These are phyloP conservation scores for Daedaleopsis sinensis DNA, from an alignment of 768 basidiomycete genomes.

Conservation along the genomic window DNA sequence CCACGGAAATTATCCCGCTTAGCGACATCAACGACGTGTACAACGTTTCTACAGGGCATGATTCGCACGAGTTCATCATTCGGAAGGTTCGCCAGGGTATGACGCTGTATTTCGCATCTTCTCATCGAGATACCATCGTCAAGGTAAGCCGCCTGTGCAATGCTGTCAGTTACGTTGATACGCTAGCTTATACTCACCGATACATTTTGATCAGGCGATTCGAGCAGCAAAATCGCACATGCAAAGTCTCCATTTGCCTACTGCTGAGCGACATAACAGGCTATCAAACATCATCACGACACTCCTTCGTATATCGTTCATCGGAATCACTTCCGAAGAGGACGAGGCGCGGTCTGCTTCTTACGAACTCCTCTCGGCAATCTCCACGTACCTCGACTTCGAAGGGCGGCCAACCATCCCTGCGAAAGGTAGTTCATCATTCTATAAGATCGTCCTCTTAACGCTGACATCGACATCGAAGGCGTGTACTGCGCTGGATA, in stretches of 20 bases:
- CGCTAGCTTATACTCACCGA: neutral
- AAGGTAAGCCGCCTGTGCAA: slow-evolving; percentile 64
- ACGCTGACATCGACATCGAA: slow-evolving; percentile 28
- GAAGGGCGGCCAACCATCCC: slow-evolving; percentile 73
- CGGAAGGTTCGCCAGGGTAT: slow-evolving; percentile 70
- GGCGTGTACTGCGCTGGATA: slow-evolving; percentile 75
- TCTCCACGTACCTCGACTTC: slow-evolving; percentile 77
- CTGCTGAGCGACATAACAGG: slow-evolving; percentile 69
- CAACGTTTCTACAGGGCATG: slow-evolving; percentile 76
- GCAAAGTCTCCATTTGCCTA: slow-evolving; percentile 53
- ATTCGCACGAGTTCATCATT: slow-evolving; percentile 81
- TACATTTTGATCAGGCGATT: slow-evolving; percentile 51
- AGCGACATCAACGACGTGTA: slow-evolving; percentile 87
- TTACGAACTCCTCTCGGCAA: slow-evolving; percentile 76
- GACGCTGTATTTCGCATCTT: slow-evolving; percentile 78
- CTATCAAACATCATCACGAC: slow-evolving; percentile 87
- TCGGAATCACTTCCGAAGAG: slow-evolving; percentile 74
- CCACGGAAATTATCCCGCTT: slow-evolving; percentile 80
- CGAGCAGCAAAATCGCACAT: slow-evolving; percentile 75
- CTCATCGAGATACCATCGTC: slow-evolving; percentile 68
- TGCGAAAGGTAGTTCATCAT: slow-evolving; percentile 55
- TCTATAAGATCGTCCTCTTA: neutral
- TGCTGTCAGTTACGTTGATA: too few species aligned
- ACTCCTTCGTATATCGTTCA: slow-evolving; percentile 82
- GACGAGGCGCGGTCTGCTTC: slow-evolving; percentile 80